A percentile compares a stretch with the other conserved stretches of the same genome.
phyloP scores from a whole-genome alignment of 2,329 filamentous ascomycete species.

The Hymenoscyphus linearis region DNA sequence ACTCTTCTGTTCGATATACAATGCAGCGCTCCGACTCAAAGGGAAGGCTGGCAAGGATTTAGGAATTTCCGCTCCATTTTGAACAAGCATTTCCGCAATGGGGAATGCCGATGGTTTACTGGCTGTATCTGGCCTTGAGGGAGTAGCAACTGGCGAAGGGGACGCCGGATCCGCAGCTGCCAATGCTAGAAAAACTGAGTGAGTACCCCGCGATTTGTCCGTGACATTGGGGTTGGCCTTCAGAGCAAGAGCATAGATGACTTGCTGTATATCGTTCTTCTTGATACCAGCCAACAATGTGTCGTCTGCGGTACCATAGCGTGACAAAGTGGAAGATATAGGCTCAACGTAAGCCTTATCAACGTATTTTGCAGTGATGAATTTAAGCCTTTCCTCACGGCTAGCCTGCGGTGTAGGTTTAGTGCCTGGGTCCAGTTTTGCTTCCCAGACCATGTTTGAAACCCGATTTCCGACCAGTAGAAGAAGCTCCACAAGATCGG shows the following conservation, averaged over 20 bases:
- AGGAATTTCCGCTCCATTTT: constrained; percentile 91
- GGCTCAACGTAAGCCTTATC: constrained; percentile 77
- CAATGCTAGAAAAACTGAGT: constrained; percentile 84
- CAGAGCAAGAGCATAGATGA: constrained; percentile 84
- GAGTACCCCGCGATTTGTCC: constrained; percentile 83
- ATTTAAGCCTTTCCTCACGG: constrained; percentile 84
- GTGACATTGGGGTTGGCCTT: constrained; percentile 80
- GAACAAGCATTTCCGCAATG: constrained; percentile 82
- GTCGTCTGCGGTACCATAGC: constrained; percentile 76
- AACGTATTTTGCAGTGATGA: constrained; percentile 93
- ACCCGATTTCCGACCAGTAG: constrained; percentile 88
- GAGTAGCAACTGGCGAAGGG: constrained; percentile 48
- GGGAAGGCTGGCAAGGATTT: constrained; percentile 71
- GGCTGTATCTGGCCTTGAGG: constrained; percentile 36
- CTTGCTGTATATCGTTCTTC: constrained; percentile 89
- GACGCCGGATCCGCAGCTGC: constrained; percentile 87
- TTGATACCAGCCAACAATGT: constrained; percentile 89
- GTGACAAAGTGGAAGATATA: constrained; percentile 67
- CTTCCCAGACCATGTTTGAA: constrained; percentile 96
- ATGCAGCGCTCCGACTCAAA: constrained; percentile 70
- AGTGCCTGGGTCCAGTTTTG: constrained; percentile 62
- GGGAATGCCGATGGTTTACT: constrained; percentile 66
- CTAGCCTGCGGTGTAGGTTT: constrained; percentile 76
- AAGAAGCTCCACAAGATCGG: constrained; percentile 92
- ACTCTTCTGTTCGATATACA: constrained; percentile 79